Conservation (phyloP, 179 eudicot genomes). For the Silene noctiflora region DNA sequence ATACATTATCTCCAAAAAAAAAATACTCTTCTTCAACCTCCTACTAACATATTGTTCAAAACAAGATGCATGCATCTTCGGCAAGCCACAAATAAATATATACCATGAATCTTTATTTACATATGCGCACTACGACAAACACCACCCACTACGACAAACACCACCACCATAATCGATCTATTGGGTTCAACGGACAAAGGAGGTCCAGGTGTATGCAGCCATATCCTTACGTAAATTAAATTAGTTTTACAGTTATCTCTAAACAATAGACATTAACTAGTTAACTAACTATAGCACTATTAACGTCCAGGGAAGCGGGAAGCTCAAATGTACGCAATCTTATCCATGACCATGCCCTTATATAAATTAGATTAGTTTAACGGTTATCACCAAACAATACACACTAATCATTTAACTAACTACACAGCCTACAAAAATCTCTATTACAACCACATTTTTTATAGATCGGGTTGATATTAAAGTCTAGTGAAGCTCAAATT, state of each 20-base stretch:
- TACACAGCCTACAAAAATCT: neutral
- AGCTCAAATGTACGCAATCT: no score
- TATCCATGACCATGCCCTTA: conserved; percentile 4
- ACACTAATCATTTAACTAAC: neutral
- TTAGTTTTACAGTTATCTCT: no score
- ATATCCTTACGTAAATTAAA: neutral
- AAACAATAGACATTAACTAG: no score
- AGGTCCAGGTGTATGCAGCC: neutral
- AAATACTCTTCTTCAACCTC: conserved; percentile 2
- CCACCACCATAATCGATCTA: neutral
- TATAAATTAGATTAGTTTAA: neutral
- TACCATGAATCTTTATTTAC: neutral
- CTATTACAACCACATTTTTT: neutral
- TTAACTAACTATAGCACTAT: no score
- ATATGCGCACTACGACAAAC: neutral
- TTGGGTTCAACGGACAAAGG: neutral
- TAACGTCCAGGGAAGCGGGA: no score
- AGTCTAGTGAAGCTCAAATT: neutral
- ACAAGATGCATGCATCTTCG: neutral
- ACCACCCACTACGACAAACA: neutral
- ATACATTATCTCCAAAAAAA: conserved; percentile 21
- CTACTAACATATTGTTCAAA: conserved; percentile 15
- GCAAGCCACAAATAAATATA: neutral
- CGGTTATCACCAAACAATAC: neutral
- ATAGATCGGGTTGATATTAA: neutral